A percentile compares a stretch with the other conserved stretches of the same genome.
These are phyloP conservation scores for Hyaloscypha bicolor DNA, from an alignment of 495 filamentous ascomycete species.

Conservation along the genomic window DNA sequence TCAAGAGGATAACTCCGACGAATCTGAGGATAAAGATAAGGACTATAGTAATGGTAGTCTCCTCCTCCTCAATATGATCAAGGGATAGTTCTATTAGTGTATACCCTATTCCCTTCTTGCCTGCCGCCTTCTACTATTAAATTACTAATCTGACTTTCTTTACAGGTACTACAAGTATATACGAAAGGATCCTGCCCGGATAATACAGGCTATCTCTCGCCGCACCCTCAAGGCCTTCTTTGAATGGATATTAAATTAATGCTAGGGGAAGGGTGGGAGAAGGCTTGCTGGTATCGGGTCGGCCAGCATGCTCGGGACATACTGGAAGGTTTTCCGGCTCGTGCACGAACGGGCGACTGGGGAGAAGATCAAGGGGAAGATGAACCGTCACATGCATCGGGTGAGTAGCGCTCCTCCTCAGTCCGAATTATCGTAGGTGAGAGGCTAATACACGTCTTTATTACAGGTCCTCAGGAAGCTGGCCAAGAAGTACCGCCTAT, in stretches of 20 bases:
- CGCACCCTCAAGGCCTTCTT: conserved; percentile 36
- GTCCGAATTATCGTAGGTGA: conserved; percentile 7
- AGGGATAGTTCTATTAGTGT: conserved; percentile 28
- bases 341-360: conserved; percentile 49
- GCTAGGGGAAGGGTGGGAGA: conserved; percentile 39
- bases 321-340: conserved; percentile 44
- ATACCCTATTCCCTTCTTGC: conserved; percentile 26
- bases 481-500: conserved; percentile 32
- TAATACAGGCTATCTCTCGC: conserved; percentile 31
- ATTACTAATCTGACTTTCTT: conserved; percentile 23
- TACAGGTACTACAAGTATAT: conserved; percentile 35
- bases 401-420: conserved; percentile 31
- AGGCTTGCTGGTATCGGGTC: conserved; percentile 35
- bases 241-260: conserved; percentile 37
- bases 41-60: conserved; percentile 39
- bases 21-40: conserved; percentile 40
- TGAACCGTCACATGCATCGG: conserved; percentile 32
- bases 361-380: conserved; percentile 54
- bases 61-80: conserved; percentile 33
- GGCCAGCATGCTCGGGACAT: conserved; percentile 40
- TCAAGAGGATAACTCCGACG: conserved; percentile 38
- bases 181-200: conserved; percentile 31
- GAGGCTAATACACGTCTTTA: background rate
- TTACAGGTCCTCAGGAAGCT: conserved; percentile 32
- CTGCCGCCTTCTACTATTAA: conserved; percentile 17